Conservation (phyloP, 768 basidiomycete species). For the Imleria badia region DNA sequence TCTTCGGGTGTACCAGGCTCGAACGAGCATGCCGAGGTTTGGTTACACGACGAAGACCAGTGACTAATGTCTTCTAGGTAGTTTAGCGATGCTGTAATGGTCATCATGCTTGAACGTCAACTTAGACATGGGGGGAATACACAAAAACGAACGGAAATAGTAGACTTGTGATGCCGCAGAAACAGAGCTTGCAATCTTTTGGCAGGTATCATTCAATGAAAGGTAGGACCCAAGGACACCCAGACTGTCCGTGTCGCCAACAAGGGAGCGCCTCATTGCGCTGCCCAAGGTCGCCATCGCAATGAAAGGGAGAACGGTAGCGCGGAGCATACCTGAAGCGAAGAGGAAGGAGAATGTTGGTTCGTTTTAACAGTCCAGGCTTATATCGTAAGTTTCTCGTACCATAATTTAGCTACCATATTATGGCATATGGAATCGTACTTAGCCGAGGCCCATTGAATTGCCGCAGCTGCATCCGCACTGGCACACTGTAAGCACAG, state of each 20-base stretch:
- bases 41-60: slow-evolving; percentile 51
- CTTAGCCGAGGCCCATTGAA: too few relatives aligned
- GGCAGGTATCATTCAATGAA: not conserved
- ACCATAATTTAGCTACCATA: too few relatives aligned
- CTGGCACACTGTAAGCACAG: too few relatives aligned
- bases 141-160: not conserved
- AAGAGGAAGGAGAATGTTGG: too few relatives aligned
- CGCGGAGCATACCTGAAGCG: not conserved
- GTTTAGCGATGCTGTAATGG: slow-evolving; percentile 11
- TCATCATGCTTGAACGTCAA: not conserved
- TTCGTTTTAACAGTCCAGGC: too few relatives aligned
- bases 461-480: too few relatives aligned
- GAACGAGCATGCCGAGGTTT: slow-evolving; percentile 51
- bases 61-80: slow-evolving; percentile 48
- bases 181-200: not conserved
- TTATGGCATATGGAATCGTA: too few relatives aligned
- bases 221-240: too few relatives aligned
- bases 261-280: not conserved
- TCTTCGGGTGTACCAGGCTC: slow-evolving; percentile 57
- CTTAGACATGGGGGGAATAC: not conserved
- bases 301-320: not conserved
- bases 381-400: too few relatives aligned
- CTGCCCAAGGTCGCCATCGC: not conserved
- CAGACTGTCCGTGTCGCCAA: not conserved
- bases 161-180: slow-evolving; percentile 6